Conservation (phyloP, 495 filamentous ascomycete genomes). For the Annulohypoxylon maeteangense region DNA sequence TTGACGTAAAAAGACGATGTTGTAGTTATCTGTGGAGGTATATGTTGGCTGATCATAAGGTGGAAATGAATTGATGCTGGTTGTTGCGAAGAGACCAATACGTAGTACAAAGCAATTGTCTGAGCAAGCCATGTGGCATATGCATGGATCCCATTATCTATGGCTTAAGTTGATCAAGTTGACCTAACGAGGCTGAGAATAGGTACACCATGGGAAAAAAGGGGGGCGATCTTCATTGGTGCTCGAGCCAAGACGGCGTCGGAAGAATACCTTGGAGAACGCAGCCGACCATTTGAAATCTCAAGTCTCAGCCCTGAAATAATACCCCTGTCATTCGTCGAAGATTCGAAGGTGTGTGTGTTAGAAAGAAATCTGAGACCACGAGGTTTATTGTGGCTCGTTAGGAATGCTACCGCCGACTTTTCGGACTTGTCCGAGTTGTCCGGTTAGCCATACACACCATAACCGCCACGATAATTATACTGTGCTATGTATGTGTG, state of each 20-base stretch:
- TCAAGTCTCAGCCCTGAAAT: background rate
- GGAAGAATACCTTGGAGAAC: background rate
- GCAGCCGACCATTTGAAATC: background rate
- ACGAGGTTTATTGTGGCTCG: constrained; percentile 2
- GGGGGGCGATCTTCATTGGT: constrained; percentile 27
- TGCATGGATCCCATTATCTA: constrained; percentile 19
- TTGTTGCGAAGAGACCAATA: constrained; percentile 15
- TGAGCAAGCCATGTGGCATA: constrained; percentile 31
- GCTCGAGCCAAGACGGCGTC: constrained; percentile 3
- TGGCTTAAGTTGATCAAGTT: background rate
- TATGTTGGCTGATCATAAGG: background rate
- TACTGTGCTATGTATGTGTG: constrained; percentile 5
- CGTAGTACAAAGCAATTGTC: constrained; percentile 4
- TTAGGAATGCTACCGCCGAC: background rate
- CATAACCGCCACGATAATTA: background rate
- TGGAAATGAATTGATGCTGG: background rate
- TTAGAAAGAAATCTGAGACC: constrained; percentile 4
- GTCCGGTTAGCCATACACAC: constrained; percentile 7
- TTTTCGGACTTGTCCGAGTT: constrained; percentile 22
- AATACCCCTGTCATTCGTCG: background rate
- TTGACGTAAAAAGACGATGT: constrained; percentile 11
- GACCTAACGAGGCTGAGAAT: constrained; percentile 33
- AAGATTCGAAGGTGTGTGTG: constrained; percentile 3
- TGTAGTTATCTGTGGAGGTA: background rate
- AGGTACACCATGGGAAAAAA: constrained; percentile 2